Conservation (phyloP, 441 rosid species). For the Croton setiger region DNA sequence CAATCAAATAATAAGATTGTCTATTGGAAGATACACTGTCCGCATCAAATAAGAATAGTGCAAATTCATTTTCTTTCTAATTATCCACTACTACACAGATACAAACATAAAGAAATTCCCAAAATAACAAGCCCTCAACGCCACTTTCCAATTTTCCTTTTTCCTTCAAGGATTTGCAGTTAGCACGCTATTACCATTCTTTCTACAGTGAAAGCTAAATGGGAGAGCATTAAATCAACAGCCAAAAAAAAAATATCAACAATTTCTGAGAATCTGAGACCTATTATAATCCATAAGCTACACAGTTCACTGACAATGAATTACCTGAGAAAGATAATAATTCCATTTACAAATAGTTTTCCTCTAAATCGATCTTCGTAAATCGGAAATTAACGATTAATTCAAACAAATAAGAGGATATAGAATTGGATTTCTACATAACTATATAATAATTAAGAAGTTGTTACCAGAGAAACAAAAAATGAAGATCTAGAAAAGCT, state of each 20-base stretch:
- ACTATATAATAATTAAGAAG: too few species aligned
- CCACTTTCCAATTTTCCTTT: too few species aligned
- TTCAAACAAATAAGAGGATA: too few species aligned
- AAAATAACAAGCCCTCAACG: not conserved
- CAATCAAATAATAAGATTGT: not conserved
- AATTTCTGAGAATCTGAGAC: not conserved
- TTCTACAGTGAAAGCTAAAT: not conserved
- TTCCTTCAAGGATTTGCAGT: not conserved
- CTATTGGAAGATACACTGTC: not conserved
- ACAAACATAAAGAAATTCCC: too few species aligned
- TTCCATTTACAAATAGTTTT: not conserved
- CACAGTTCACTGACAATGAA: not conserved
- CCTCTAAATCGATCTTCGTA: not conserved
- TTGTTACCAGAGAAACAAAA: not conserved
- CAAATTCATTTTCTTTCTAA: too few species aligned
- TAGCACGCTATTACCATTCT: not conserved
- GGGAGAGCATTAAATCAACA: not conserved
- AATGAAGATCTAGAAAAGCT: not conserved
- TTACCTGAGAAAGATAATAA: constrained; percentile 13
- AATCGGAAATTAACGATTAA: not conserved
- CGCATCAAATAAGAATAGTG: too few species aligned
- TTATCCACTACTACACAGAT: too few species aligned
- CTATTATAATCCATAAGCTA: too few species aligned
- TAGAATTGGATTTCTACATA: too few species aligned
- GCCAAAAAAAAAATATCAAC: not conserved